A percentile compares a stretch with the other conserved stretches of the same genome.
phyloP scores from a whole-genome alignment of 257 asterid genomes.

The Przewalskia tangutica region DNA sequence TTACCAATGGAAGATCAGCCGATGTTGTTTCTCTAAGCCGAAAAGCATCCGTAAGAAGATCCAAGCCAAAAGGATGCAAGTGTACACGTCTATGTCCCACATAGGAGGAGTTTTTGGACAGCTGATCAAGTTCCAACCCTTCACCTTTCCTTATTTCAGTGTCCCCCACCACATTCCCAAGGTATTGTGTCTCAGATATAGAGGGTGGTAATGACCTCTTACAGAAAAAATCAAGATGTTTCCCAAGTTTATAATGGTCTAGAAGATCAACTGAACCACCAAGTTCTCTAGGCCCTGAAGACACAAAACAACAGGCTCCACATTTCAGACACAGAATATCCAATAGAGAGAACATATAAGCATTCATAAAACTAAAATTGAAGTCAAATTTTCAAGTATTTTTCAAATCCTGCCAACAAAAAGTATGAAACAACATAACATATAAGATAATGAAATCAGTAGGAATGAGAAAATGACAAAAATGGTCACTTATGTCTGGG shows the following conservation, averaged over 20 bases:
- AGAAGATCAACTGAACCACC: constrained; percentile 43
- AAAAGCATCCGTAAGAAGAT: constrained; percentile 41
- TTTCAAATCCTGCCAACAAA: neutral
- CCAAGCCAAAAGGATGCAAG: constrained; percentile 33
- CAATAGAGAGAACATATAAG: neutral
- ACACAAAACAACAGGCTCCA: neutral
- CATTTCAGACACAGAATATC: neutral
- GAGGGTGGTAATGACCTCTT: constrained; percentile 33
- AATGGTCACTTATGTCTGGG: neutral
- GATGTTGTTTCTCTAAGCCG: constrained; percentile 28
- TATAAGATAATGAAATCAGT: neutral
- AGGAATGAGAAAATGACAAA: neutral
- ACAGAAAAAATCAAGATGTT: constrained; percentile 43
- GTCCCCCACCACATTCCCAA: constrained; percentile 44
- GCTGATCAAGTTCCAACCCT: constrained; percentile 45
- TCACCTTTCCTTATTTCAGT: constrained; percentile 43
- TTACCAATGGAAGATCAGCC: constrained; percentile 25
- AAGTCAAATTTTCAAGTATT: neutral
- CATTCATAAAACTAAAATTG: neutral
- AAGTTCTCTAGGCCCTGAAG: constrained; percentile 42
- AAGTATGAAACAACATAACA: neutral
- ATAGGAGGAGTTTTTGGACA: constrained; percentile 11
- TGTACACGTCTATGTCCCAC: constrained; percentile 5
- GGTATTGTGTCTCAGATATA: constrained; percentile 36
- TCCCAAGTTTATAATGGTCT: constrained; percentile 37